phyloP scores from a whole-genome alignment of 257 asterid species.

The Przewalskia tangutica region DNA sequence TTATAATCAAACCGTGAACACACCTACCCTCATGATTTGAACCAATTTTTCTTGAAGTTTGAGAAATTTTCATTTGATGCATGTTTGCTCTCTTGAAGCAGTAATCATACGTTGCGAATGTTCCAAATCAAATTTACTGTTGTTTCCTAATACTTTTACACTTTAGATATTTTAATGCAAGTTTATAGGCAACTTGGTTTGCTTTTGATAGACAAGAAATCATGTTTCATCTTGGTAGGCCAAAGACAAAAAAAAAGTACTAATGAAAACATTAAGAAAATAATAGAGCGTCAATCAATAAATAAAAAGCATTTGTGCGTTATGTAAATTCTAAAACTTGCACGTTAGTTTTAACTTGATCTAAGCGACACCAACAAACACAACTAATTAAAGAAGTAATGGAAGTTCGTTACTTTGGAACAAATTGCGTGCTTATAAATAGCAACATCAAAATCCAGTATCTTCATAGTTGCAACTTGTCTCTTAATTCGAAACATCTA shows the following conservation, averaged over 20 bases:
- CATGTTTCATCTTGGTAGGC: conserved; percentile 6
- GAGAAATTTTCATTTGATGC: neutral
- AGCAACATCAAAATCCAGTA: neutral
- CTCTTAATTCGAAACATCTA: neutral
- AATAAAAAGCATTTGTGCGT: neutral
- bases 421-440: neutral
- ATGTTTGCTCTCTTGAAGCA: neutral
- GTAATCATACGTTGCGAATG: neutral
- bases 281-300: neutral
- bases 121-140: neutral
- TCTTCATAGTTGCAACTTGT: neutral
- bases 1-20: too few relatives aligned
- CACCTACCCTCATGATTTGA: too few relatives aligned
- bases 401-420: neutral
- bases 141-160: neutral
- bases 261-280: neutral
- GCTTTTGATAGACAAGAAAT: conserved; percentile 6
- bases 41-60: neutral
- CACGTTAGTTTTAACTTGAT: too few relatives aligned
- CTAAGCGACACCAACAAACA: too few relatives aligned
- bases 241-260: neutral
- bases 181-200: neutral
- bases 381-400: neutral
- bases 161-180: neutral
- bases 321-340: too few relatives aligned